Evolutionary conservation across 176 grass and related monocot species (phyloP).

Genomic region (Cocos nucifera): DNA sequence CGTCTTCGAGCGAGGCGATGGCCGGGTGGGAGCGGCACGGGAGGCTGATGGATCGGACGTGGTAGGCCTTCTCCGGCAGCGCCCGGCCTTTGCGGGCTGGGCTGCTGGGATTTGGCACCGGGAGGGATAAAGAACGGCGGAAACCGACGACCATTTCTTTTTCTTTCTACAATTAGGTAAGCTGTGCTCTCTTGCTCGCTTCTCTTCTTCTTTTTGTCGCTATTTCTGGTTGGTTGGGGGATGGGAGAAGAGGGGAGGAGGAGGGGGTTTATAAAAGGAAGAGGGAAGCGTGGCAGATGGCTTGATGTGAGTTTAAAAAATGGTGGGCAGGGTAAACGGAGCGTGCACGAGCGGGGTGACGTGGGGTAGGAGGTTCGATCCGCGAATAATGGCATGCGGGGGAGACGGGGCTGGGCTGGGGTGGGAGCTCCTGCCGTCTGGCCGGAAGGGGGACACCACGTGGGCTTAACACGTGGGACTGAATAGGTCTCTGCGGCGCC

Average conservation of each 20-base stretch:
- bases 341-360: neutral
- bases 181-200: neutral
- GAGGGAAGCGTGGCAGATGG: too few species aligned
- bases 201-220: neutral
- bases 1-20: slow-evolving; percentile 26
- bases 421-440: too few species aligned
- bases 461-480: too few species aligned
- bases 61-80: slow-evolving; percentile 1
- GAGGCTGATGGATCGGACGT: slow-evolving; percentile 47
- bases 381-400: slow-evolving; percentile 14
- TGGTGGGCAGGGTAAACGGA: too few species aligned
- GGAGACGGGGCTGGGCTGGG: too few species aligned
- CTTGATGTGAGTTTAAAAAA: neutral
- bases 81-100: neutral
- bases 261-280: slow-evolving; percentile 6
- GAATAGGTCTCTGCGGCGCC: too few species aligned
- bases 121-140: slow-evolving; percentile 51
- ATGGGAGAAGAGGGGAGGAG: neutral
- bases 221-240: neutral
- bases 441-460: too few species aligned
- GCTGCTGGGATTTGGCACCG: neutral
- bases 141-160: slow-evolving; percentile 45
- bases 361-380: slow-evolving; percentile 33
- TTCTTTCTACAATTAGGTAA: neutral
- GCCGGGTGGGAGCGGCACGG: slow-evolving; percentile 37